Percentiles rank a stretch among this genome's conserved stretches.
Conservation (phyloP, 768 basidiomycete species). For the Tricholoma saponaceum region DNA sequence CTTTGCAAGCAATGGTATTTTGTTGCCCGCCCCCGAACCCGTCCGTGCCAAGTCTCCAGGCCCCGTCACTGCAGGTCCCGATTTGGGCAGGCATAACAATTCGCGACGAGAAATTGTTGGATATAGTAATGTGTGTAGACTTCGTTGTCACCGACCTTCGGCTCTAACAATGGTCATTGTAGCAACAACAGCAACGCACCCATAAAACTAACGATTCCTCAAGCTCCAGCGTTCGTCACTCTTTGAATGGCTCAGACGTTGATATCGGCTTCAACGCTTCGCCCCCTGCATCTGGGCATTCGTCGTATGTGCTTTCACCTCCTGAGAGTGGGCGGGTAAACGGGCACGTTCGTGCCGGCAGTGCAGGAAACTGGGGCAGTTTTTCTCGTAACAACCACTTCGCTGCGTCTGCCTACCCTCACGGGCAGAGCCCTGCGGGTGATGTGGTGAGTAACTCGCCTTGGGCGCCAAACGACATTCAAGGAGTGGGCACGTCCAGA, state of each 20-base stretch:
- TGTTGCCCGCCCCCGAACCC: conserved; percentile 57
- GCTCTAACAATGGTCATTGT: neutral
- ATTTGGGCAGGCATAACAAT: conserved; percentile 73
- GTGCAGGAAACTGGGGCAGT: conserved; percentile 76
- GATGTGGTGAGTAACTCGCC: conserved; percentile 54
- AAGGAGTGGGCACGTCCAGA: conserved; percentile 41
- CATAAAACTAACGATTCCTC: conserved; percentile 43
- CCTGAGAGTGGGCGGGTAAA: conserved; percentile 42
- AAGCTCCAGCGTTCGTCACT: conserved; percentile 60
- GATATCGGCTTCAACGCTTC: conserved; percentile 56
- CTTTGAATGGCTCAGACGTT: conserved; percentile 70
- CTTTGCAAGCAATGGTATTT: conserved; percentile 55
- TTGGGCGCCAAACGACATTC: conserved; percentile 55
- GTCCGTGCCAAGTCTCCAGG: conserved; percentile 65
- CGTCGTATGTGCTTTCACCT: conserved; percentile 18
- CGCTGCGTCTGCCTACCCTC: conserved; percentile 46
- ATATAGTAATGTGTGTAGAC: conserved; percentile 54
- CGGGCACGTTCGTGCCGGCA: conserved; percentile 74
- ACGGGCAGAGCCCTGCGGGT: conserved; percentile 53
- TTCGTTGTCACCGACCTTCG: neutral
- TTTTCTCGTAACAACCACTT: conserved; percentile 50
- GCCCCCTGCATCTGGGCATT: conserved; percentile 45
- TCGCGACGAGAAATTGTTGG: conserved; percentile 72
- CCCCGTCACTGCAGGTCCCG: conserved; percentile 82
- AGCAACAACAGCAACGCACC: conserved; percentile 33